Evolutionary conservation across 345 rosid species (phyloP), one percentile per base, ranked within the genome.

Genomic region (Noccaea caerulescens): DNA sequence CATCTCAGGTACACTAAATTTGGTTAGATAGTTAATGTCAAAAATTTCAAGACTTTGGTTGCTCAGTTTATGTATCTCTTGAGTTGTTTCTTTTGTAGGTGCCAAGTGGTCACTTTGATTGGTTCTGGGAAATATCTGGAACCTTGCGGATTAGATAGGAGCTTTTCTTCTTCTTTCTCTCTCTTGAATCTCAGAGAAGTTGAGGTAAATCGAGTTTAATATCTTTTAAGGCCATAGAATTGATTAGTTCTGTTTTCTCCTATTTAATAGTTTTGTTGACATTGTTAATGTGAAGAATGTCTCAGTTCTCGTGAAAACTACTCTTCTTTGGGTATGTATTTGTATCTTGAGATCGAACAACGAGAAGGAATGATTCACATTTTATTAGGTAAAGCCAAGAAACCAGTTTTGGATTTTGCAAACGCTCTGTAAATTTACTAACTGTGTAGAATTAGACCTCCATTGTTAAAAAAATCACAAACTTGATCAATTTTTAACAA

Each of bases 351-450:
- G 37, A 16, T 71, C 4, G 49, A 45, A 57, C 41, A 69, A 13
- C 1, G 0, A n/a, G 30, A 18, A 54, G 32, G 11, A 18, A 50
- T 70, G 42, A 39, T 30, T 49, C 68, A 59, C 2, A 38, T 38
- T 63, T 65, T n/a, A 4, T 23, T 27, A 16, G 47, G 34, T 58
- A 38, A 58, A 16, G 18, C 46, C 5, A 18, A 25, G 57, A 52
- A 52, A 86, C 66, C 82, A 82, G 38, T 55, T 85, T 23, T 46
- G 79, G 50, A 14, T 14, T 45, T 2, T 38, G 9, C 27, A 25
- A 25, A 25, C 27, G 27, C 27, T 25, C 3, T 25, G 27, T 25
- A 25, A 25, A 25, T 25, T 25, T 25, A 25, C 27, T 1, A 25
- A 25, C 27, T 25, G 27, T 25, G 27, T 1, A 25, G 27, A 25